phyloP scores from a whole-genome alignment of 2,329 filamentous ascomycete species.

The Sporothrix phasma region DNA sequence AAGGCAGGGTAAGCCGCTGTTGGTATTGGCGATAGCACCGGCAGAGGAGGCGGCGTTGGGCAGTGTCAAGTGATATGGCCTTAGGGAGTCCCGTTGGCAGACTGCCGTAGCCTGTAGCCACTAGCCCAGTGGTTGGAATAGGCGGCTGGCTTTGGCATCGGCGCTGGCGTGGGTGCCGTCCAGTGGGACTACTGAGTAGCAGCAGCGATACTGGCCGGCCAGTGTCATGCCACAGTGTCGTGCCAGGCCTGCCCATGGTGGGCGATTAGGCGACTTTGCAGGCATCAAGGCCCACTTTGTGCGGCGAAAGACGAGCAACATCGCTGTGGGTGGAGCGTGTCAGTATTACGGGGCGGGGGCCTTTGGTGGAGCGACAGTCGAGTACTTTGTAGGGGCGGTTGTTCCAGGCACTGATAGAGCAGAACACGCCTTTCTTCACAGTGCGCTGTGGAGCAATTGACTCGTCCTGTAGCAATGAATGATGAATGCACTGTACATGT shows the following conservation, averaged over 20 bases:
- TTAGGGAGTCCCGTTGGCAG: no score
- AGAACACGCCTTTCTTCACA: background rate
- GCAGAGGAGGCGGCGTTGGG: background rate
- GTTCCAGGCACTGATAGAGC: background rate
- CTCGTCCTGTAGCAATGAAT: no score
- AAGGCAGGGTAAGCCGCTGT: background rate
- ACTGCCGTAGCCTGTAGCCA: background rate
- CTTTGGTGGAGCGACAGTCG: background rate
- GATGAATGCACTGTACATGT: no score
- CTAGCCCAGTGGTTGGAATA: no score
- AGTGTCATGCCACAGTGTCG: background rate
- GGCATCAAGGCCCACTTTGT: conserved; percentile 2
- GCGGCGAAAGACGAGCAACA: conserved; percentile 8
- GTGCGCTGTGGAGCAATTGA: no score
- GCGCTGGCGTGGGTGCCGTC: background rate
- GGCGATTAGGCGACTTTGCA: background rate
- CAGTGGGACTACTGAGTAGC: background rate
- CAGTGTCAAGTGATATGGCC: conserved; percentile 4
- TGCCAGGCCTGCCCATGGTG: background rate
- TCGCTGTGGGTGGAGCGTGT: conserved; percentile 3
- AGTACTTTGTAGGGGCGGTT: background rate
- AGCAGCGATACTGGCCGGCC: background rate
- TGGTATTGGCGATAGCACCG: background rate
- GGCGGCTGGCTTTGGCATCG: background rate
- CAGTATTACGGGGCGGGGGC: background rate